Evolutionary conservation across 305 asterid genomes (phyloP).

Genomic region (Galium porrigens): DNA sequence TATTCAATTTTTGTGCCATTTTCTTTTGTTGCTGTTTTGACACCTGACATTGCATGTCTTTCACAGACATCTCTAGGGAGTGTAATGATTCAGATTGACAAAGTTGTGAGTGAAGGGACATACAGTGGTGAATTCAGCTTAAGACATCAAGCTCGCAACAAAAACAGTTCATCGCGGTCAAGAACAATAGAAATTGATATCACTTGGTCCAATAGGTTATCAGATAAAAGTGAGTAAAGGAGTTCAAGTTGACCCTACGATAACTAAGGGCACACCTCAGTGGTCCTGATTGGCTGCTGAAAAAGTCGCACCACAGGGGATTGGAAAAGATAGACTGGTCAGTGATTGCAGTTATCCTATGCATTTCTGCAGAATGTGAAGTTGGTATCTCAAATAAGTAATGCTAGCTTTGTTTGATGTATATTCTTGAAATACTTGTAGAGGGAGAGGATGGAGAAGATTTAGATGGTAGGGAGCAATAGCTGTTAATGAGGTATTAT

Average conservation of each 20-base stretch:
- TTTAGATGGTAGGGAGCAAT: background rate
- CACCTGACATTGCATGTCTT: slow-evolving; percentile 11
- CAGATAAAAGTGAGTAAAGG: slow-evolving; percentile 25
- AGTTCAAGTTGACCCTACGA: slow-evolving; percentile 11
- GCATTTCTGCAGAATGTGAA: background rate
- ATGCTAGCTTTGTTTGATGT: background rate
- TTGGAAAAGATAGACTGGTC: background rate
- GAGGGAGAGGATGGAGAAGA: background rate
- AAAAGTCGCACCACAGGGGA: background rate
- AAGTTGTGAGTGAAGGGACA: slow-evolving; percentile 64
- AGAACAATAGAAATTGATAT: slow-evolving; percentile 62
- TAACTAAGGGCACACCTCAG: slow-evolving; percentile 12
- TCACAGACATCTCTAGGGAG: slow-evolving; percentile 60
- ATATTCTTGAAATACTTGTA: slow-evolving; percentile 9
- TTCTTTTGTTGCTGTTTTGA: slow-evolving; percentile 13
- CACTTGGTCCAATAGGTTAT: slow-evolving; percentile 50
- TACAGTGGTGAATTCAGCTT: slow-evolving; percentile 52
- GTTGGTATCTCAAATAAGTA: background rate
- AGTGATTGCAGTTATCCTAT: background rate
- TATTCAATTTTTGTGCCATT: background rate
- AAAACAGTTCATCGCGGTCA: slow-evolving; percentile 38
- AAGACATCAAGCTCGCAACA: slow-evolving; percentile 31
- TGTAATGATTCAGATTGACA: slow-evolving; percentile 61
- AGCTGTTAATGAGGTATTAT: slow-evolving; percentile 3
- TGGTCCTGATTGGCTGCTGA: slow-evolving; percentile 1